Evolutionary conservation across 2,329 filamentous ascomycete genomes (phyloP).

Genomic region (Colletotrichum horii): DNA sequence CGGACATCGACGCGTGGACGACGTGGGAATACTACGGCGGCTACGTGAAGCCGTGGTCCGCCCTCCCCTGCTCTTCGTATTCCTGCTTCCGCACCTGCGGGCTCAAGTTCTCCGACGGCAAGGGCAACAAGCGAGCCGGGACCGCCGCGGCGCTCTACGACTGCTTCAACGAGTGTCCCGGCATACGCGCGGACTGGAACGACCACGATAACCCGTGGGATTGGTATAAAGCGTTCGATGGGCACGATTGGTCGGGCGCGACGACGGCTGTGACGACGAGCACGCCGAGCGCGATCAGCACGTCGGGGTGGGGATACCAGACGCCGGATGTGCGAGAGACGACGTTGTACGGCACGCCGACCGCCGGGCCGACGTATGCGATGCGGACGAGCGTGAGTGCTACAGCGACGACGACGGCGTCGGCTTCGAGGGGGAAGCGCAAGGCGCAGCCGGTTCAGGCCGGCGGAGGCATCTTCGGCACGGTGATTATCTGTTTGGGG

Average conservation of each 20-base stretch:
- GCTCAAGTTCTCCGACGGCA: not conserved
- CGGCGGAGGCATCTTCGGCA: not conserved
- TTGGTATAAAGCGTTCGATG: not conserved
- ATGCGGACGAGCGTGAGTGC: not conserved
- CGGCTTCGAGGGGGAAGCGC: not conserved
- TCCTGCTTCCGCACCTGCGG: conserved; percentile 1
- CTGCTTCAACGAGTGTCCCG: not conserved
- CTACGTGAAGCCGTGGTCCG: not conserved
- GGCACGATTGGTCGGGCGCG: not conserved
- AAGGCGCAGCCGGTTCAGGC: not conserved
- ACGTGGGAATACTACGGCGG: not conserved
- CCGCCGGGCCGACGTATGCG: not conserved
- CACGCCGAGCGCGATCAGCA: not conserved
- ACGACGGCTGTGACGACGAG: not conserved
- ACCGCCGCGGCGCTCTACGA: not conserved
- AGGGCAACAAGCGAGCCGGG: not conserved
- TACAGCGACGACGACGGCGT: not conserved
- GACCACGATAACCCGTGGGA: not conserved
- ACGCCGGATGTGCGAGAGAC: not conserved
- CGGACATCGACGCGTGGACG: not conserved
- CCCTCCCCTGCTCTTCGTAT: conserved; percentile 1
- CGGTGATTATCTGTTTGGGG: not conserved
- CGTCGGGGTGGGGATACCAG: not conserved
- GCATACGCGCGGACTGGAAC: conserved; percentile 5
- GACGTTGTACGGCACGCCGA: not conserved